Base-by-base conservation (phyloP, 805 yeast species). In the Yarrowia divulgata region DNA sequence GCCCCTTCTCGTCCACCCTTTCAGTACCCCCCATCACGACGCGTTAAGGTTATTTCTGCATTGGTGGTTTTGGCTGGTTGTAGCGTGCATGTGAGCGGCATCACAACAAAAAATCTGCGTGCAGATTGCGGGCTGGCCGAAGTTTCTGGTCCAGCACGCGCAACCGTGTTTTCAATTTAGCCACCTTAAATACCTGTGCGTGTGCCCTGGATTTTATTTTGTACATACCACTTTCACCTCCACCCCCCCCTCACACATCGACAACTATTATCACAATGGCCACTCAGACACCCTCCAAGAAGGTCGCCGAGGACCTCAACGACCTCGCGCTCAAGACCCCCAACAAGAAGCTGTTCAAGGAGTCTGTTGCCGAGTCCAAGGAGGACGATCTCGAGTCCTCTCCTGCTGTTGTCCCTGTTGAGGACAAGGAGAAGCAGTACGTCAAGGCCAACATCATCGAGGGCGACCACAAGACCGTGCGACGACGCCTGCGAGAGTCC, bases 281-380 rank as follows among this genome's bases (percentile, higher is more conserved):
- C 32, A 74, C 74, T 19, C 77, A 76, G 45, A 90, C 97, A 19
- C 91, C 91, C 71, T 86, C 90, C 46, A 88, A 88, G 78, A 83
- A 79, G 70, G 83, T 90, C 69, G 90, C 91, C 57, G 79, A 78
- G 70, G 88, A 86, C 37, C 79, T 88, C 54, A 81, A 85, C 37
- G 80, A 80, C 75, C 81, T 88, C 68, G 88, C 85, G 73, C 77
- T 88, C 64, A 72, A 71, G 64, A 79, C 67, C 75, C 83, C 72
- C 79, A 81, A 75, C 78, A 81, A 75, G 77, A 78, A 71, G 83
- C 84, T 71, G 74, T 84, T 66, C 79, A 81, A 70, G 77, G 80
- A 77, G 48, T 81, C 80, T 35, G 83, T 82, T 69, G 82, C 83
- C 54, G 82, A 81, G 35, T 73, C 75, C 64, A 80, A 79, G 72